phyloP scores from a whole-genome alignment of 768 basidiomycete species.

The Cyclocybe cylindracea region DNA sequence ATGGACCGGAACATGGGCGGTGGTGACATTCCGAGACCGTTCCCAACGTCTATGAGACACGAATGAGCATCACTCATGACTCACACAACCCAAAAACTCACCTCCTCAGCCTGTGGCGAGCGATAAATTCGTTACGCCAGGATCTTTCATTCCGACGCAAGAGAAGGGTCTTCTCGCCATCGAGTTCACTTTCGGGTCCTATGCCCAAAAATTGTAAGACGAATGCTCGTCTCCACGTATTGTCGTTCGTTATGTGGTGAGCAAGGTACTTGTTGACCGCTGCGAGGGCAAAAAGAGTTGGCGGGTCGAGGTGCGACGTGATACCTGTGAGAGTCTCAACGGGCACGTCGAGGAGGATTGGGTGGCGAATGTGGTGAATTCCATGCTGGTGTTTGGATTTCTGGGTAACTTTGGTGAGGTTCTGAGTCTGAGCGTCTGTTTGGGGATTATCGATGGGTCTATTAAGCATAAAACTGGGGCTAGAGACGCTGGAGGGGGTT shows the following conservation, averaged over 20 bases:
- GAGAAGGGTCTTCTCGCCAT: slow-evolving; percentile 45
- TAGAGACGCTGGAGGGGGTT: slow-evolving; percentile 3
- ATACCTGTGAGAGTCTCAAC: slow-evolving; percentile 75
- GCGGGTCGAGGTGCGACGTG: slow-evolving; percentile 71
- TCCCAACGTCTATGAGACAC: slow-evolving; percentile 64
- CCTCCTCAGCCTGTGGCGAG: slow-evolving; percentile 55
- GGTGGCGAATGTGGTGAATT: slow-evolving; percentile 27
- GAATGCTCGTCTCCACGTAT: slow-evolving; percentile 80
- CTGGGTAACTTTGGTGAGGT: slow-evolving; percentile 26
- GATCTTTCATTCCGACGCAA: slow-evolving; percentile 56
- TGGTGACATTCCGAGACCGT: slow-evolving; percentile 55
- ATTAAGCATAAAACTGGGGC: slow-evolving; percentile 68
- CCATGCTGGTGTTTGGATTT: slow-evolving; percentile 50
- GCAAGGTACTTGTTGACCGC: slow-evolving; percentile 52
- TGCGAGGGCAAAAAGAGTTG: slow-evolving; percentile 58
- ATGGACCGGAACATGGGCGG: slow-evolving; percentile 66
- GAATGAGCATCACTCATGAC: neutral
- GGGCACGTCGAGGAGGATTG: slow-evolving; percentile 56
- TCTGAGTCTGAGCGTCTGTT: slow-evolving; percentile 37
- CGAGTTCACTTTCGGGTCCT: slow-evolving; percentile 60
- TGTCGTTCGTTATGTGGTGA: slow-evolving; percentile 73
- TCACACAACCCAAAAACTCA: slow-evolving; percentile 26
- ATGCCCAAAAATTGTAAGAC: slow-evolving; percentile 67
- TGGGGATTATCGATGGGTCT: slow-evolving; percentile 43
- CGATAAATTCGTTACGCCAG: slow-evolving; percentile 75